phyloP scores from a whole-genome alignment of 108 stramenopile genomes.

The Skeletonema marinoi region DNA sequence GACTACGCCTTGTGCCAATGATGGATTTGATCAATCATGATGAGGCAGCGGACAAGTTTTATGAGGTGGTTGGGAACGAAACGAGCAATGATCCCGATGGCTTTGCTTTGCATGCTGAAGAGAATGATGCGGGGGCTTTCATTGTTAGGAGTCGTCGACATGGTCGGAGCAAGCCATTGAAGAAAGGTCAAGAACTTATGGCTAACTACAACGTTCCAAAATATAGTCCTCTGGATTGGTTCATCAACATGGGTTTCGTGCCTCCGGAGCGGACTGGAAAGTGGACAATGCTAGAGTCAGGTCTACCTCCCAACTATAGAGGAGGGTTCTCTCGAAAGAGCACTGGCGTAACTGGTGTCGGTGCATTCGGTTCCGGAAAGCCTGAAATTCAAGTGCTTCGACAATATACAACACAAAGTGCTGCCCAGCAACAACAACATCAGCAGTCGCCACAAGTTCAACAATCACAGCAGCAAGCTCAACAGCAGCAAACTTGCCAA shows the following conservation, averaged over 20 bases:
- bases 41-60: constrained; percentile 69
- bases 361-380: constrained; percentile 23
- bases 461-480: neutral
- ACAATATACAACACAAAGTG: constrained; percentile 9
- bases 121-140: constrained; percentile 75
- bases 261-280: constrained; percentile 73
- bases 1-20: constrained; percentile 73
- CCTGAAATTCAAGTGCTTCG: constrained; percentile 23
- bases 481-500: neutral
- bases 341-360: neutral
- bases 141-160: constrained; percentile 70
- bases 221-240: constrained; percentile 86
- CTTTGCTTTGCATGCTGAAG: constrained; percentile 32
- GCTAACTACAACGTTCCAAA: constrained; percentile 88
- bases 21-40: constrained; percentile 87
- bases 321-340: constrained; percentile 29
- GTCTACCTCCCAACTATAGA: constrained; percentile 33
- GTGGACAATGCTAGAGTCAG: constrained; percentile 60
- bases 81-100: constrained; percentile 26
- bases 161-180: constrained; percentile 66
- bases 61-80: constrained; percentile 72
- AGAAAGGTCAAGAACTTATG: constrained; percentile 73
- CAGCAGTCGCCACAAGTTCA: constrained; percentile 1
- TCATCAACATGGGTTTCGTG: constrained; percentile 78
- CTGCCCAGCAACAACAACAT: neutral